These are phyloP conservation scores for Candida patagonica DNA, from an alignment of 805 yeast species.

Conservation along the genomic window DNA sequence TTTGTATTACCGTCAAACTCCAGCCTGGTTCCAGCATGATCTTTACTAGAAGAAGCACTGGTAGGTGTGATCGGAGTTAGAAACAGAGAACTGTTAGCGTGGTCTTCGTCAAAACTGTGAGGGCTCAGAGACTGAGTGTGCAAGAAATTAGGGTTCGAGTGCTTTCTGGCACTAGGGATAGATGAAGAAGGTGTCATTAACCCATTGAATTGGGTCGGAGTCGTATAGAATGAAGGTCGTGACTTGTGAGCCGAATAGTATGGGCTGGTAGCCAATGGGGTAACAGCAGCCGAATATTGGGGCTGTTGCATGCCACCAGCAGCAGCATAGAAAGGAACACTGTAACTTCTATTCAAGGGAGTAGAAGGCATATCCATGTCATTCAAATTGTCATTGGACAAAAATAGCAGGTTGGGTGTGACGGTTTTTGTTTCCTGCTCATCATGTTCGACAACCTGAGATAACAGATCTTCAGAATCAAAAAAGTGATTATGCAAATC, in stretches of 20 bases:
- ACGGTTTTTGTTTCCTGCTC: slow-evolving; percentile 5
- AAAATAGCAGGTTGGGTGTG: slow-evolving; percentile 10
- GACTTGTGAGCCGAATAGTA: slow-evolving; percentile 1
- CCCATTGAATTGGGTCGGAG: slow-evolving; percentile 3
- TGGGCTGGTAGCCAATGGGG: neutral
- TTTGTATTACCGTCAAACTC: slow-evolving; percentile 9
- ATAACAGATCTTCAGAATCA: neutral
- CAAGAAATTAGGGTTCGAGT: slow-evolving; percentile 1
- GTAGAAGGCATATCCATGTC: neutral
- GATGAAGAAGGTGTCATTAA: slow-evolving; percentile 3
- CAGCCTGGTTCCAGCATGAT: slow-evolving; percentile 12
- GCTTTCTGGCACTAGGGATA: neutral
- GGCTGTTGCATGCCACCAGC: neutral
- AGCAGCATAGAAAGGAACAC: slow-evolving; percentile 9
- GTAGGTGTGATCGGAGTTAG: slow-evolving; percentile 15
- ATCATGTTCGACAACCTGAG: neutral
- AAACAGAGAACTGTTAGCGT: neutral
- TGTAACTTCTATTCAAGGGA: slow-evolving; percentile 9
- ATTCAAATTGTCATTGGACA: slow-evolving; percentile 1
- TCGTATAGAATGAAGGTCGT: neutral
- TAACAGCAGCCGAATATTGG: neutral
- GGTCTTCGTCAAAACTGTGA: neutral
- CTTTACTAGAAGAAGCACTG: slow-evolving; percentile 5
- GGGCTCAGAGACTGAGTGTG: neutral
- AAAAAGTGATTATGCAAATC: slow-evolving; percentile 2